Evolutionary conservation across 805 yeast genomes (phyloP).

Genomic region (Saccharomycopsis babjevae): DNA sequence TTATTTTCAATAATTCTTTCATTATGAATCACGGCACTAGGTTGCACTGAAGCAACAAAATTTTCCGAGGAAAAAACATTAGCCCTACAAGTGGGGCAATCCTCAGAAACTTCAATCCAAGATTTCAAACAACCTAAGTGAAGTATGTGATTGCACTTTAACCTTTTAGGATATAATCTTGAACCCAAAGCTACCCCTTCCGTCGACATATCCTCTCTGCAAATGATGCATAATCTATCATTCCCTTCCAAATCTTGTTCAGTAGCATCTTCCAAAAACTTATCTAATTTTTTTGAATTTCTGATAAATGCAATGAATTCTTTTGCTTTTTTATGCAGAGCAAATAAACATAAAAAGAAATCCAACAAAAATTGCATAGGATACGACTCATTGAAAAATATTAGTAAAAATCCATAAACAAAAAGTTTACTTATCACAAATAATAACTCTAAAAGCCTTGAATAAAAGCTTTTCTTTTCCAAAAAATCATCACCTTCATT

Average conservation of each 20-base stretch:
- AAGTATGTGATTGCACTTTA: slow-evolving; percentile 77
- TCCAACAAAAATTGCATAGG: slow-evolving; percentile 43
- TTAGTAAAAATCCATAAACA: slow-evolving; percentile 34
- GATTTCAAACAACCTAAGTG: slow-evolving; percentile 85
- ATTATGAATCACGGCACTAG: slow-evolving; percentile 9
- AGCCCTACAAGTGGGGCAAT: slow-evolving; percentile 87
- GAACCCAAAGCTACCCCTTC: slow-evolving; percentile 27
- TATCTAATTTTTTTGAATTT: slow-evolving; percentile 51
- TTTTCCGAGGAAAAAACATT: slow-evolving; percentile 32
- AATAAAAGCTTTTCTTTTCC: slow-evolving; percentile 57
- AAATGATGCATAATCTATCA: slow-evolving; percentile 68
- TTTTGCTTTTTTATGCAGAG: slow-evolving; percentile 27
- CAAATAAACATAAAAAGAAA: slow-evolving; percentile 29
- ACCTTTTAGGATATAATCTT: slow-evolving; percentile 57
- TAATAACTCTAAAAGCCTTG: slow-evolving; percentile 45
- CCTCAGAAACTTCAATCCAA: slow-evolving; percentile 86
- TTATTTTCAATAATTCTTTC: background rate
- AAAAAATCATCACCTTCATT: slow-evolving; percentile 54
- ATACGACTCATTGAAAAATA: slow-evolving; percentile 36
- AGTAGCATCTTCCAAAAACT: slow-evolving; percentile 52
- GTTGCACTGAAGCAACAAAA: background rate
- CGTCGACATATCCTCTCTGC: slow-evolving; percentile 79
- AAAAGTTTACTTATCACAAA: slow-evolving; percentile 39
- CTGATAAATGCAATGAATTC: slow-evolving; percentile 32
- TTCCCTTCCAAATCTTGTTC: slow-evolving; percentile 50